These are phyloP conservation scores for Chloris gayana DNA, from an alignment of 176 grass and related monocot genomes.

Conservation along the genomic window DNA sequence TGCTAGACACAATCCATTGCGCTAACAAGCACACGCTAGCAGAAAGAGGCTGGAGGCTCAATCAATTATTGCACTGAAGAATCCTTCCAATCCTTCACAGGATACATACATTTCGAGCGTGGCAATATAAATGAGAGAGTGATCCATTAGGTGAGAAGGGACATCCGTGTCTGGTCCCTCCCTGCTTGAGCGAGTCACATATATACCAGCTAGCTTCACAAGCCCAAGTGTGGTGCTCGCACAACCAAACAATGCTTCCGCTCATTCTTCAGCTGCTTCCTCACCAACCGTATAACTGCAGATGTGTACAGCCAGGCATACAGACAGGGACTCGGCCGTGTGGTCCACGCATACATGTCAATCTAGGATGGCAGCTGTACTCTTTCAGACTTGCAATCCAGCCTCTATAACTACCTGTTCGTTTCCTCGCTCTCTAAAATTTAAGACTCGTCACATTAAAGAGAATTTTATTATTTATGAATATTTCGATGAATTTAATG, in stretches of 20 bases:
- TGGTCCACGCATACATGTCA: neutral
- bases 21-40: neutral
- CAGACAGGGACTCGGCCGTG: neutral
- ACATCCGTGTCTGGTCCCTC: conserved; percentile 33
- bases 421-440: no score
- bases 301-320: conserved; percentile 49
- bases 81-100: neutral
- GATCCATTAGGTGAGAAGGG: conserved; percentile 18
- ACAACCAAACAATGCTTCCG: conserved; percentile 16
- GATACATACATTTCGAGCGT: neutral
- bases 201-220: conserved; percentile 21
- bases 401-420: neutral
- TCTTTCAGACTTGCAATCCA: neutral
- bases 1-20: conserved; percentile 39
- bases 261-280: conserved; percentile 48
- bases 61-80: conserved; percentile 10
- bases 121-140: neutral
- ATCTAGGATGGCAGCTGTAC: neutral
- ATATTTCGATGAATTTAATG: no score
- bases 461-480: no score
- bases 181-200: conserved; percentile 14
- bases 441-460: no score
- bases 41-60: neutral
- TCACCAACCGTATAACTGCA: conserved; percentile 47
- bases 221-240: neutral